These are phyloP conservation scores for Athelia psychrophila DNA, from an alignment of 1,284 basidiomycete species.

Conservation along the genomic window DNA sequence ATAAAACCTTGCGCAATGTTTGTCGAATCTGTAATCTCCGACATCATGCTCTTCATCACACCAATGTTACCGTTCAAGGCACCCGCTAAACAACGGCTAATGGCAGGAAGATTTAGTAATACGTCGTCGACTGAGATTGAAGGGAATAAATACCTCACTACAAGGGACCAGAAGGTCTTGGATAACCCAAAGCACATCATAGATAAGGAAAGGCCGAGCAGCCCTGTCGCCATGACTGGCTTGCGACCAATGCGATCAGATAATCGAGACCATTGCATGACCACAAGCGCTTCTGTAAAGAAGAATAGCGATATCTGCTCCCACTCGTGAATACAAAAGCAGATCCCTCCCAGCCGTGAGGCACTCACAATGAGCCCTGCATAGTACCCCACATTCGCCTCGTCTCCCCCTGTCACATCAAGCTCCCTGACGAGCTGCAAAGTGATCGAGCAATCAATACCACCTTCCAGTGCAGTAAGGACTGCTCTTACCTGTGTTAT, in stretches of 20 bases:
- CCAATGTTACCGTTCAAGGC: slow-evolving; percentile 16
- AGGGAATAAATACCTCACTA: too few relatives aligned
- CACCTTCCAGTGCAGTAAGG: neutral
- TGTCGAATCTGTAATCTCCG: slow-evolving; percentile 43
- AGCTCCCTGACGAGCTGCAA: neutral
- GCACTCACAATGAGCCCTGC: neutral
- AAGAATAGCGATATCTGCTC: slow-evolving; percentile 42
- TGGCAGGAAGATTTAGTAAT: too few relatives aligned
- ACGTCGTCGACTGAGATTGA: too few relatives aligned
- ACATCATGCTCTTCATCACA: slow-evolving; percentile 43
- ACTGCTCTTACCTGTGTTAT: slow-evolving; percentile 36
- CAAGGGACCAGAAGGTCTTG: slow-evolving; percentile 33
- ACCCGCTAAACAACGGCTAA: neutral
- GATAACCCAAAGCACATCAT: slow-evolving; percentile 43
- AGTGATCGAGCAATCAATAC: neutral
- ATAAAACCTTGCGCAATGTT: slow-evolving; percentile 48
- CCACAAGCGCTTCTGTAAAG: slow-evolving; percentile 37
- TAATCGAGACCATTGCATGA: slow-evolving; percentile 38
- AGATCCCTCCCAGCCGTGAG: neutral
- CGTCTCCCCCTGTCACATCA: neutral
- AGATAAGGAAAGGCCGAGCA: slow-evolving; percentile 37
- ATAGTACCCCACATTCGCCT: neutral
- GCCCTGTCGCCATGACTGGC: slow-evolving; percentile 40
- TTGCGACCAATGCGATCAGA: slow-evolving; percentile 45
- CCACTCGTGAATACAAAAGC: neutral